Percentiles rank a stretch among this genome's conserved stretches.
Conservation (phyloP, 2,329 filamentous ascomycete genomes). For the Fusarium paranaense region DNA sequence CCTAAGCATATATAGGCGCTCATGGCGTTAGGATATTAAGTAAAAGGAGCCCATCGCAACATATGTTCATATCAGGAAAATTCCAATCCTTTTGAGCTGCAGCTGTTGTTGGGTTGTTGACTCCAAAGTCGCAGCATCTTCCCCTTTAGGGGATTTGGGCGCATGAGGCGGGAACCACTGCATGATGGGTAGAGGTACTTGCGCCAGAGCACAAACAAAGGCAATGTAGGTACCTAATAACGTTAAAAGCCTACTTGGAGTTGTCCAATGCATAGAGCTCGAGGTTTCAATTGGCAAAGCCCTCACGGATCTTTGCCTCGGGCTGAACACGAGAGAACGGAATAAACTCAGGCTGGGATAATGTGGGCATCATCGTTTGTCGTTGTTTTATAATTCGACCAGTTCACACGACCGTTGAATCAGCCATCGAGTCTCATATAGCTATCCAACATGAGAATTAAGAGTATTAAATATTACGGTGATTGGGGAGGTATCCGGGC, state of each 20-base stretch:
- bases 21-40: not conserved
- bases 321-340: not conserved
- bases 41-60: not conserved
- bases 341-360: not conserved
- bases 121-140: not conserved
- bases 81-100: not conserved
- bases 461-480: not conserved
- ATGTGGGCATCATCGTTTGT: not conserved
- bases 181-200: conserved; percentile 5
- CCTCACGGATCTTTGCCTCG: not conserved
- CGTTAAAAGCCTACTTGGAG: not conserved
- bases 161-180: not conserved
- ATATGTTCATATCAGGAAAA: not conserved
- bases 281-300: not conserved
- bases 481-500: not conserved
- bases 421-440: not conserved
- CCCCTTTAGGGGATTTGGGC: not conserved
- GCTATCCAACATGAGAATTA: not conserved
- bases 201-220: not conserved
- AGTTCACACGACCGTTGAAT: not conserved
- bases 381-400: not conserved
- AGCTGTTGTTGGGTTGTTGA: not conserved
- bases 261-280: not conserved
- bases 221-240: not conserved
- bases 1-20: not conserved